Conservation (phyloP, 495 filamentous ascomycete genomes). For the Hyaloscypha hepaticicola region DNA sequence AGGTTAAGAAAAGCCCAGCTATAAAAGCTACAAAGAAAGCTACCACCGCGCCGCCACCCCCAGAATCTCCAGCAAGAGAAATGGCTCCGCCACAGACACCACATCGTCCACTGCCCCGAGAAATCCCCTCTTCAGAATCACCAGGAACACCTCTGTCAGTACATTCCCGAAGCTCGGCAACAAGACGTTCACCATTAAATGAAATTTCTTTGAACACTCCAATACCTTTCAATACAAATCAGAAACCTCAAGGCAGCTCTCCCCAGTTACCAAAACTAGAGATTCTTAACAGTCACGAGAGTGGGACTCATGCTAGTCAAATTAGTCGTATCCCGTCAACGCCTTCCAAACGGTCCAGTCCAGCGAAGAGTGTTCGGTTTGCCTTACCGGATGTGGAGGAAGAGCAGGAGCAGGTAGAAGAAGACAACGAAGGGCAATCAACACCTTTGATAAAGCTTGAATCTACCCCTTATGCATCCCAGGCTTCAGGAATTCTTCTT, state of each 20-base stretch:
- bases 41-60: not conserved
- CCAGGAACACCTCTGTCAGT: conserved; percentile 27
- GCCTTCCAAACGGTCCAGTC: conserved; percentile 24
- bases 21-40: not conserved
- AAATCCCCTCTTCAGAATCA: conserved; percentile 33
- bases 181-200: conserved; percentile 16
- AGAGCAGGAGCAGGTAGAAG: not conserved
- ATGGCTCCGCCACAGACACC: conserved; percentile 31
- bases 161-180: conserved; percentile 4
- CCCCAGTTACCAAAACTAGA: conserved; percentile 20
- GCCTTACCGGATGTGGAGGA: conserved; percentile 13
- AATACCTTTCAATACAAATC: conserved; percentile 18
- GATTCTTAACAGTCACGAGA: conserved; percentile 26
- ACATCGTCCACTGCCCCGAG: conserved; percentile 8
- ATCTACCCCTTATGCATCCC: not conserved
- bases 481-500: conserved; percentile 18
- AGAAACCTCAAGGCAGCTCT: conserved; percentile 7
- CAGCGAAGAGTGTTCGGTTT: conserved; percentile 31
- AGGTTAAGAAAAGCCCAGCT: not conserved
- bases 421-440: not conserved
- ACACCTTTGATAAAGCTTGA: not conserved
- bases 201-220: conserved; percentile 21
- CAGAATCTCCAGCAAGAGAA: not conserved
- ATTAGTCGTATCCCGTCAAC: conserved; percentile 13
- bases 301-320: conserved; percentile 19